phyloP scores from a whole-genome alignment of 768 basidiomycete genomes.

The Trametes cingulata region DNA sequence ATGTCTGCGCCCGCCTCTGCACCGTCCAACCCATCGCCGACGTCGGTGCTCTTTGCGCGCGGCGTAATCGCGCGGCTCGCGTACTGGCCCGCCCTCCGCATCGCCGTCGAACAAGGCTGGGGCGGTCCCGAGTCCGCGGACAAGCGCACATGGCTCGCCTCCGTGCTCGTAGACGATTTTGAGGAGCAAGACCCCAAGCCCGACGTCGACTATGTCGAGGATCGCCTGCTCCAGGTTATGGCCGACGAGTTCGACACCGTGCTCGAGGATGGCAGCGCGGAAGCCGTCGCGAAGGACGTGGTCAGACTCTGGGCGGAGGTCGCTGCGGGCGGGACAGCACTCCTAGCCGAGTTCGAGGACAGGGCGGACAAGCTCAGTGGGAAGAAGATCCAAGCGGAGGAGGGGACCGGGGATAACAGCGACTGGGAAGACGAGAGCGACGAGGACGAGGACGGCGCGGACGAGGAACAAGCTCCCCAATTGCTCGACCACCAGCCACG shows the following conservation, averaged over 20 bases:
- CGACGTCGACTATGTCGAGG: constrained; percentile 79
- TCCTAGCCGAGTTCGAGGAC: constrained; percentile 63
- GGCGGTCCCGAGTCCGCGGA: constrained; percentile 70
- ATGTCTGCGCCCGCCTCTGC: background rate
- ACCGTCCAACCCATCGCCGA: constrained; percentile 38
- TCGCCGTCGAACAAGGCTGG: constrained; percentile 87
- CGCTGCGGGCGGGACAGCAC: constrained; percentile 43
- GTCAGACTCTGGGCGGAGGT: constrained; percentile 66
- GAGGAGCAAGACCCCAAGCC: constrained; percentile 49
- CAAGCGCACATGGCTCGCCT: constrained; percentile 86
- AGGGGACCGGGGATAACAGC: constrained; percentile 40
- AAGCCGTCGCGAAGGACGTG: constrained; percentile 70
- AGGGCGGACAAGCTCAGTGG: constrained; percentile 58
- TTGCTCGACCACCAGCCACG: constrained; percentile 43
- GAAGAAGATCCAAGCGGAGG: constrained; percentile 53
- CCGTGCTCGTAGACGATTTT: constrained; percentile 78
- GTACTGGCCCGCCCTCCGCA: constrained; percentile 82
- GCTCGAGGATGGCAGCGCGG: constrained; percentile 84
- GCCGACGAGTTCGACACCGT: constrained; percentile 83
- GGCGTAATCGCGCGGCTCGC: constrained; percentile 81
- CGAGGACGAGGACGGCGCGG: constrained; percentile 43
- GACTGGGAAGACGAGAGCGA: constrained; percentile 51
- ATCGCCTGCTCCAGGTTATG: constrained; percentile 80
- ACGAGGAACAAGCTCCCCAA: constrained; percentile 54
- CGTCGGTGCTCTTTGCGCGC: constrained; percentile 77